Conservation (phyloP, 345 rosid genomes). For the Jatropha curcas region DNA sequence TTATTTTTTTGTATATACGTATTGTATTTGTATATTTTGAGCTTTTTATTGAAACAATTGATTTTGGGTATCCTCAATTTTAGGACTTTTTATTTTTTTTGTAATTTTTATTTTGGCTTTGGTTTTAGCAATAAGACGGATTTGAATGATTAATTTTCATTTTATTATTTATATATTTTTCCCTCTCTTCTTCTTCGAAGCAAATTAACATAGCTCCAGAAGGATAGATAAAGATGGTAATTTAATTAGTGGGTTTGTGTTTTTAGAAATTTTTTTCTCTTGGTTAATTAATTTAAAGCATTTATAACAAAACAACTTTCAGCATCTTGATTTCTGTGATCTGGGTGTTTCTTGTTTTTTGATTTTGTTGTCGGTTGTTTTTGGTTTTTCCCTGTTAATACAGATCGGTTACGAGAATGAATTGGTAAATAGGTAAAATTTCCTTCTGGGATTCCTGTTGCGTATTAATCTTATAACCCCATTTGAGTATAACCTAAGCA, state of each 20-base stretch:
- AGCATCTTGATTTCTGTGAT: constrained; percentile 20
- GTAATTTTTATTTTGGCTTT: not conserved
- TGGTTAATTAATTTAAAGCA: constrained; percentile 3
- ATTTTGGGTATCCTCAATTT: not conserved
- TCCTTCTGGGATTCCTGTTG: constrained; percentile 17
- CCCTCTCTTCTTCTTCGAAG: not conserved
- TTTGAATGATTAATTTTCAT: not conserved
- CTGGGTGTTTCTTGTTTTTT: constrained; percentile 5
- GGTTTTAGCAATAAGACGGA: not conserved
- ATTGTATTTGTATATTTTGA: not conserved
- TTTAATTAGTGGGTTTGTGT: not conserved
- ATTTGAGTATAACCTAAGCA: constrained; percentile 39
- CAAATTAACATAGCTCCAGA: not conserved
- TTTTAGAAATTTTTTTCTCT: not conserved
- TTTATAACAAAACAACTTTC: not conserved
- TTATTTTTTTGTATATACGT: not conserved
- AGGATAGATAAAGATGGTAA: not conserved
- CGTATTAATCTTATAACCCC: constrained; percentile 31
- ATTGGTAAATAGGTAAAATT: constrained; percentile 15
- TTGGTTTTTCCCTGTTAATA: constrained; percentile 8
- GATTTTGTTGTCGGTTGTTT: constrained; percentile 17
- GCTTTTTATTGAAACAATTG: not conserved
- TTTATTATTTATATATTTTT: too few relatives aligned
- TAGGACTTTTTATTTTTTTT: not conserved
- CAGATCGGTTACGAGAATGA: constrained; percentile 33